Evolutionary conservation across 768 basidiomycete species (phyloP).

Genomic region (Ramaria sp.): DNA sequence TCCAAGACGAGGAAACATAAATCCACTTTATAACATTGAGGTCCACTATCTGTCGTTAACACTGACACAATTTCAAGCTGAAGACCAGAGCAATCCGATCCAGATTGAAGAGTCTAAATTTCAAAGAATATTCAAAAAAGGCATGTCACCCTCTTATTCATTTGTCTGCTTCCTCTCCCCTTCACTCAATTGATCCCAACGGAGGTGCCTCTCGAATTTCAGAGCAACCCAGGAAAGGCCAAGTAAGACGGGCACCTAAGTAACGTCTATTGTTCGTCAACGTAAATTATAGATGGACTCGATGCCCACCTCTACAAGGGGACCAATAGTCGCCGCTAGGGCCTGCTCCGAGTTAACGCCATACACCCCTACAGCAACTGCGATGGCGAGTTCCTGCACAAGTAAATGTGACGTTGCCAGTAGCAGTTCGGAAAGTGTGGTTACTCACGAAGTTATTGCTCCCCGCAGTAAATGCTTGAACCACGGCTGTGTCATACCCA

Average conservation of each 20-base stretch:
- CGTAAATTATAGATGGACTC: constrained; percentile 15
- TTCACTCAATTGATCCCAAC: constrained; percentile 23
- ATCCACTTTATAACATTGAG: no score
- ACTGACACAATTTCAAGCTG: no score
- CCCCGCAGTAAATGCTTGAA: constrained; percentile 71
- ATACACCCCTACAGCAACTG: constrained; percentile 68
- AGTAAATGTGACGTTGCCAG: background rate
- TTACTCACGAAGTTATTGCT: constrained; percentile 67
- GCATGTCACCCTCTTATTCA: no score
- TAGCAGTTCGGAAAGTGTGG: no score
- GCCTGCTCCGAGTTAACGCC: constrained; percentile 73
- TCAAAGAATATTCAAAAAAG: no score
- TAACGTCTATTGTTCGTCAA: background rate
- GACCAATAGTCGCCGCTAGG: constrained; percentile 71
- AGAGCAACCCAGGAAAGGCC: constrained; percentile 57
- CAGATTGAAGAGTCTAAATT: no score
- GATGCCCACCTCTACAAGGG: constrained; percentile 59
- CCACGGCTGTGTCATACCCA: constrained; percentile 64
- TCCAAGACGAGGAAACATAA: no score
- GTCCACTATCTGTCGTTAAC: no score
- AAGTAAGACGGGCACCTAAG: constrained; percentile 50
- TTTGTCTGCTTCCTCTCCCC: no score
- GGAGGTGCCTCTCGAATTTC: constrained; percentile 28
- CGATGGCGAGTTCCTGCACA: constrained; percentile 67
- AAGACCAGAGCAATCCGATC: no score